Percentiles rank a stretch among this genome's conserved stretches.
Evolutionary conservation across 2,329 filamentous ascomycete genomes (phyloP).

Genomic region (Grosmannia clavigera): DNA sequence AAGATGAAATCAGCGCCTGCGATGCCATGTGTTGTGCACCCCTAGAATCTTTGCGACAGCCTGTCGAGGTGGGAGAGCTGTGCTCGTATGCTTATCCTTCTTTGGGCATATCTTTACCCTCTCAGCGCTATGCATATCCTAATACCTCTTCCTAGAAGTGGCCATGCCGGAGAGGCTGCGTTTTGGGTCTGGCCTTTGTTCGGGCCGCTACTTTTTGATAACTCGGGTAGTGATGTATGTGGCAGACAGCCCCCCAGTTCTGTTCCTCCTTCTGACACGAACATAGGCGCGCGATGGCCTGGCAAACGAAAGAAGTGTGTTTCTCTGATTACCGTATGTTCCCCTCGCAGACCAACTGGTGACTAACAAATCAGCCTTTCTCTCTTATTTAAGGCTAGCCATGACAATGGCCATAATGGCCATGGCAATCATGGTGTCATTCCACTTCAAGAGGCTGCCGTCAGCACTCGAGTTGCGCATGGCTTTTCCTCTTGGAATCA

Average conservation of each 20-base stretch:
- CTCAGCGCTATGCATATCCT: neutral
- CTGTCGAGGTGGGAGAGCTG: conserved; percentile 32
- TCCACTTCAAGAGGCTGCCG: conserved; percentile 71
- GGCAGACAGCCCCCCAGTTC: fast-evolving
- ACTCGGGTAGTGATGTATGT: conserved; percentile 55
- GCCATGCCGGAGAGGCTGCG: conserved; percentile 20
- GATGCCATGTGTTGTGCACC: conserved; percentile 20
- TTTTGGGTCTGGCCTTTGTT: conserved; percentile 52
- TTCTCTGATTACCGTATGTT: neutral
- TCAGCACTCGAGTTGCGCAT: conserved; percentile 59
- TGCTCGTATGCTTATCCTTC: conserved; percentile 17
- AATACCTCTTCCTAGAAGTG: neutral
- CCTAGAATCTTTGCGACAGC: conserved; percentile 24
- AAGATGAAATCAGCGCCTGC: neutral
- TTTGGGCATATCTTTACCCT: neutral
- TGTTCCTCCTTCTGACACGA: conserved; percentile 9
- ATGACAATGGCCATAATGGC: conserved; percentile 86
- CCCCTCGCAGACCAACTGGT: neutral
- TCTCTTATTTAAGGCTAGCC: conserved; percentile 80
- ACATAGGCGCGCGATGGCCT: conserved; percentile 50
- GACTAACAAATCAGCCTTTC: conserved; percentile 44
- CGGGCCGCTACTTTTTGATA: conserved; percentile 60
- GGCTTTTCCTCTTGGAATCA: conserved; percentile 68
- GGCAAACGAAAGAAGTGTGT: conserved; percentile 60
- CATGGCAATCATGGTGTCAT: conserved; percentile 82